Base-by-base conservation (phyloP, 179 eudicot species). In the Patellifolia procumbens region DNA sequence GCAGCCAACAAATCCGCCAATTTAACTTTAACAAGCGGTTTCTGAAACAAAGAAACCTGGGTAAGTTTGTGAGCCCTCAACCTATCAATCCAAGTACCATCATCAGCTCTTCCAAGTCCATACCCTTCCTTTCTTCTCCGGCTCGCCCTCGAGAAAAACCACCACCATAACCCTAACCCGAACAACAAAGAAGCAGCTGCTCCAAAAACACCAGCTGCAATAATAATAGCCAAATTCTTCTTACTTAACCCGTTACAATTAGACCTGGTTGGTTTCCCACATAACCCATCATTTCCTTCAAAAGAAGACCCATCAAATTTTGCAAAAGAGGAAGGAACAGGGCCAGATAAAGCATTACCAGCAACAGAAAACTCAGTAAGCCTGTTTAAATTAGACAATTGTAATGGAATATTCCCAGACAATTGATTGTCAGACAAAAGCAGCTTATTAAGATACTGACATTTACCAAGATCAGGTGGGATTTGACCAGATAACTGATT, bases 121-220 rank as follows among this genome's bases (percentile, higher is more conserved):
- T 87, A 85, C 20, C 90, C 90, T 55, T 79, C 82, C 83, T 84
- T 89, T 62, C 90, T 87, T 81, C 84, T 84, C 80, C 76, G 74
- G 19, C 81, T 73, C 0, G 89, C 83, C 85, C 82, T 80, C 4
- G 85, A 81, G 62, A 88, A 91, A 72, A 73, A 94, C 85, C 89
- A 91, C 92, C 94, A 89, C 98, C 97, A 92, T 28, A 89, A 28
- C 81, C 96, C 96, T 56, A 94, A 88, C 74, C 87, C 98, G 52
- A 94, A 59, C 78, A 91, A 55, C 87, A 92, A 75, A 31, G 96
- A 89, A 0, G 83, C 93, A 2, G 85, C 91, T 0, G 97, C 97
- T 2, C 96, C 94, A 68, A 91, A 83, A n/a, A 92, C 90, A 8
- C 98, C 98, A 0, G 97, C 97, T 1, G 96, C 96, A 12, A 94